Conservation (phyloP, 2,329 filamentous ascomycete genomes). For the Beauveria rudraprayagi region DNA sequence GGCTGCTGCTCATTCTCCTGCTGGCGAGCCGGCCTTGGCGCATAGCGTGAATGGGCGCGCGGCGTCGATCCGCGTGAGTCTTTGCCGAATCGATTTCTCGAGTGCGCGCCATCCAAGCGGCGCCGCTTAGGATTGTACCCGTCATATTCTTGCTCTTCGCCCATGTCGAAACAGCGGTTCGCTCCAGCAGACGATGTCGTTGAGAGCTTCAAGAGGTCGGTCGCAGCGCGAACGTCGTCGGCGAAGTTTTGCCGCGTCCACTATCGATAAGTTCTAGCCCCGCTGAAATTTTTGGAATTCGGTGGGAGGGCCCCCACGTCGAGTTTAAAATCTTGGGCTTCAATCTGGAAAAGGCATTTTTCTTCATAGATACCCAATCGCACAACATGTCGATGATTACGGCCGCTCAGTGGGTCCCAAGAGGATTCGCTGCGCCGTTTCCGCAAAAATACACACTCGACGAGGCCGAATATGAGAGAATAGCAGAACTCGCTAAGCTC, state of each 20-base stretch:
- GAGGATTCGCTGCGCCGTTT: slow-evolving; percentile 68
- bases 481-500: slow-evolving; percentile 64
- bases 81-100: slow-evolving; percentile 23
- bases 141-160: slow-evolving; percentile 28
- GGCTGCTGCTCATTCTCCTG: slow-evolving; percentile 48
- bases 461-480: slow-evolving; percentile 67
- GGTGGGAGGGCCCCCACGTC: slow-evolving; percentile 8
- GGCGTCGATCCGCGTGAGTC: slow-evolving; percentile 27
- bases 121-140: slow-evolving; percentile 33
- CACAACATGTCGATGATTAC: slow-evolving; percentile 65
- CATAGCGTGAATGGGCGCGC: slow-evolving; percentile 30
- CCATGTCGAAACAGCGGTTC: slow-evolving; percentile 18
- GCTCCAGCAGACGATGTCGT: neutral
- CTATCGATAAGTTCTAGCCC: slow-evolving; percentile 12
- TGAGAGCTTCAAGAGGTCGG: neutral
- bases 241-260: slow-evolving; percentile 13
- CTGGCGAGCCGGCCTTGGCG: slow-evolving; percentile 28
- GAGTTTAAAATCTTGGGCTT: slow-evolving; percentile 8
- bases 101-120: slow-evolving; percentile 26
- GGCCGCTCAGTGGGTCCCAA: slow-evolving; percentile 66
- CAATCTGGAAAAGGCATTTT: neutral
- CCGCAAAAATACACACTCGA: slow-evolving; percentile 68
- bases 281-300: slow-evolving; percentile 12
- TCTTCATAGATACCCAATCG: slow-evolving; percentile 19
- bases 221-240: neutral